phyloP scores from a whole-genome alignment of 2,329 filamentous ascomycete species.

The Sarocladium brachiariae region DNA sequence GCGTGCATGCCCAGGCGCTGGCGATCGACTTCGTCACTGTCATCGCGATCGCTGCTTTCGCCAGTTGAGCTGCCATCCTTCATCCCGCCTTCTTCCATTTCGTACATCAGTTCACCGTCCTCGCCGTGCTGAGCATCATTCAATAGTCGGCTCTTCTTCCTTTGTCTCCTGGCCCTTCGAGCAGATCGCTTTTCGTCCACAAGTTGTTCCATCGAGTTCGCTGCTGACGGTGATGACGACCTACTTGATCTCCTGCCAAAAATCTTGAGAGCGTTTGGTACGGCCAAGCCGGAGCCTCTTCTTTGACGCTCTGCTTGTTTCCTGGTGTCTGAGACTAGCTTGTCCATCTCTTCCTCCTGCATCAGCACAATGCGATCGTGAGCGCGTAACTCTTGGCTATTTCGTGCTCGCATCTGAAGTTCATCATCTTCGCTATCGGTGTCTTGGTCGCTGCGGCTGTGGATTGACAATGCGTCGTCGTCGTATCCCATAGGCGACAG shows the following conservation, averaged over 20 bases:
- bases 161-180: conserved; percentile 42
- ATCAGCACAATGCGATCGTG: conserved; percentile 65
- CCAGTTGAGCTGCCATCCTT: conserved; percentile 59
- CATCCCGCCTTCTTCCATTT: conserved; percentile 78
- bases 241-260: conserved; percentile 31
- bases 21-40: conserved; percentile 53
- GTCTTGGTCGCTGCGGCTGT: conserved; percentile 64
- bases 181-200: conserved; percentile 14
- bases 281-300: conserved; percentile 40
- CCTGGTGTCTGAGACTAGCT: conserved; percentile 48
- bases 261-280: conserved; percentile 44
- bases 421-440: conserved; percentile 72
- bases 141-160: conserved; percentile 46
- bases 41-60: conserved; percentile 53
- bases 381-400: conserved; percentile 61
- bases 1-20: conserved; percentile 41
- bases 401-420: conserved; percentile 57
- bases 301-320: conserved; percentile 43
- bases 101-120: conserved; percentile 74
- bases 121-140: conserved; percentile 54
- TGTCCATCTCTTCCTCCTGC: conserved; percentile 67
- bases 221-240: conserved; percentile 28
- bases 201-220: conserved; percentile 36
- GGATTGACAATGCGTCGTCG: conserved; percentile 60
- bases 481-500: conserved; percentile 61